These are phyloP conservation scores for Penicillium sp. DNA, from an alignment of 2,329 filamentous ascomycete species.

Conservation along the genomic window DNA sequence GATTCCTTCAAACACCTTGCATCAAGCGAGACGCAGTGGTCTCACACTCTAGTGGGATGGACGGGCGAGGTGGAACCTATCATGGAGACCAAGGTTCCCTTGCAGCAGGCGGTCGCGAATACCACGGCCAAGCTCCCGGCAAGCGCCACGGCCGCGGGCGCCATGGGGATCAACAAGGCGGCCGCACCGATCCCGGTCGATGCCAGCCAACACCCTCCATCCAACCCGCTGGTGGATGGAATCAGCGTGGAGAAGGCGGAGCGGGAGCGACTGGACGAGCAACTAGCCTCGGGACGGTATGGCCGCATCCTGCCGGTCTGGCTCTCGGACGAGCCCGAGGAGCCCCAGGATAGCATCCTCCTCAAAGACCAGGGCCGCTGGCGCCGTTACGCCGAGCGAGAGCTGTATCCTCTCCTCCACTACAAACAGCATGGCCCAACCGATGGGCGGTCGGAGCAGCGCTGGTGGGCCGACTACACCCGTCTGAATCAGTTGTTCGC, in stretches of 20 bases:
- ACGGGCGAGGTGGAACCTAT: slow-evolving; percentile 73
- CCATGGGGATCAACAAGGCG: slow-evolving; percentile 59
- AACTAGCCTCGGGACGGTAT: slow-evolving; percentile 65
- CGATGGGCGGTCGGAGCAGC: slow-evolving; percentile 72
- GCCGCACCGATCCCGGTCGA: slow-evolving; percentile 75
- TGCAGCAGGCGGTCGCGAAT: slow-evolving; percentile 29
- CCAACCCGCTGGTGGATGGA: slow-evolving; percentile 59
- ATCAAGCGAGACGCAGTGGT: slow-evolving; percentile 77
- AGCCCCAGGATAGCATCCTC: slow-evolving; percentile 59
- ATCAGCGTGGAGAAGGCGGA: slow-evolving; percentile 66
- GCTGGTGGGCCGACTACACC: slow-evolving; percentile 88
- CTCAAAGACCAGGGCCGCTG: slow-evolving; percentile 80
- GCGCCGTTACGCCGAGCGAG: slow-evolving; percentile 84
- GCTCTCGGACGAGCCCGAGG: slow-evolving; percentile 72
- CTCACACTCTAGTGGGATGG: slow-evolving; percentile 90
- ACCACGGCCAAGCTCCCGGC: slow-evolving; percentile 22
- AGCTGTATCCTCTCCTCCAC: slow-evolving; percentile 88
- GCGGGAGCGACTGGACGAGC: slow-evolving; percentile 65
- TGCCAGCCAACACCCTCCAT: slow-evolving; percentile 49
- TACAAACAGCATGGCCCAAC: slow-evolving; percentile 92
- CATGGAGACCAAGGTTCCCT: slow-evolving; percentile 20
- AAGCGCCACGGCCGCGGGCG: slow-evolving; percentile 24
- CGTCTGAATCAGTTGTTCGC: slow-evolving; percentile 90
- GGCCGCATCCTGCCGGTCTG: slow-evolving; percentile 83
- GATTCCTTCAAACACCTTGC: slow-evolving; percentile 85